Conservation (phyloP, 2,329 filamentous ascomycete genomes). For the Emericellopsis cladophorae region DNA sequence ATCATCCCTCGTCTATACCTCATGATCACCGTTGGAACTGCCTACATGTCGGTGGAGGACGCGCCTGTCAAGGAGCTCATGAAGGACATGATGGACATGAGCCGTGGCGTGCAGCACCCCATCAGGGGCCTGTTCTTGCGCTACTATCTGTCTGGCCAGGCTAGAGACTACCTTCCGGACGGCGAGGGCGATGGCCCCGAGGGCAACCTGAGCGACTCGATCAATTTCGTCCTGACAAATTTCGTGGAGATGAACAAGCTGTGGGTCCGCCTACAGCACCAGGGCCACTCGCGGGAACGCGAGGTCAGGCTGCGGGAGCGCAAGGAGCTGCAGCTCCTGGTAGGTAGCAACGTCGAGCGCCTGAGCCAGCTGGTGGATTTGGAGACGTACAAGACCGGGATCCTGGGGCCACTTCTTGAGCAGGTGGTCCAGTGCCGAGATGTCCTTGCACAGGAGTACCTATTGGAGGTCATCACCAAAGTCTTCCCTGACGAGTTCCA, state of each 20-base stretch:
- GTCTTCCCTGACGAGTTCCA: constrained; percentile 99
- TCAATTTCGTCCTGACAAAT: constrained; percentile 95
- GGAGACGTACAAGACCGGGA: constrained; percentile 83
- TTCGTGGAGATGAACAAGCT: constrained; percentile 99
- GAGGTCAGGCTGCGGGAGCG: constrained; percentile 89
- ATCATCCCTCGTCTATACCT: constrained; percentile 93
- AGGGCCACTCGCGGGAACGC: constrained; percentile 88
- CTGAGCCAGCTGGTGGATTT: constrained; percentile 92
- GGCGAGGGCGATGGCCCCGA: constrained; percentile 82
- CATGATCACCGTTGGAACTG: constrained; percentile 98
- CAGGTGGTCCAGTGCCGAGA: constrained; percentile 97
- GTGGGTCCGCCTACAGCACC: constrained; percentile 94
- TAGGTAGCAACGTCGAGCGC: constrained; percentile 91
- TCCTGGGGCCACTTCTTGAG: constrained; percentile 79
- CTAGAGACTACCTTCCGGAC: constrained; percentile 73
- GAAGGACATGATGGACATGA: constrained; percentile 99
- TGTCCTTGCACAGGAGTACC: constrained; percentile 92
- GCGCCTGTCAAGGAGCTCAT: constrained; percentile 98
- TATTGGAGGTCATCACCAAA: constrained; percentile 95
- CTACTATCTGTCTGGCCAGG: constrained; percentile 93
- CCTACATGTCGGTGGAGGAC: constrained; percentile 98
- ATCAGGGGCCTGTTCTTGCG: constrained; percentile 89
- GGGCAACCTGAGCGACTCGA: constrained; percentile 91
- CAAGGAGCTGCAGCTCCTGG: constrained; percentile 87
- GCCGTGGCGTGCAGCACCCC: constrained; percentile 90